phyloP scores from a whole-genome alignment of 1,284 basidiomycete species.

The Trichosporon inkin region DNA sequence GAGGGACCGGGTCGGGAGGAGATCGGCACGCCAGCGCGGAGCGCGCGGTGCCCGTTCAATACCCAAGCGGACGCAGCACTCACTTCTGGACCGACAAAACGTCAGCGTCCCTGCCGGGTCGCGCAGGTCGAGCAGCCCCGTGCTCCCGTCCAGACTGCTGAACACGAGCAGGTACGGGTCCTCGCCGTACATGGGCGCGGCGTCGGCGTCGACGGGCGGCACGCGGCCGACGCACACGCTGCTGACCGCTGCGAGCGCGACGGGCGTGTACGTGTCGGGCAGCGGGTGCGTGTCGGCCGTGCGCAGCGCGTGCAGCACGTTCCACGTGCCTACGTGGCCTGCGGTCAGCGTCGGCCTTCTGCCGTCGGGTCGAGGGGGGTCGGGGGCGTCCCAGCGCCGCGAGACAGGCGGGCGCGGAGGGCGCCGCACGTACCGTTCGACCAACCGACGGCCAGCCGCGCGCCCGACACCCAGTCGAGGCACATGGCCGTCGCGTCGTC shows the following conservation, averaged over 20 bases:
- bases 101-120: slow-evolving; percentile 28
- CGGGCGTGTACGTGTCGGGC: slow-evolving; percentile 29
- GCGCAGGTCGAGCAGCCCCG: slow-evolving; percentile 34
- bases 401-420: too few relatives aligned
- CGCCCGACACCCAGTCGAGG: slow-evolving; percentile 82
- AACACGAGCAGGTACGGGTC: slow-evolving; percentile 32
- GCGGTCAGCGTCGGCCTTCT: too few relatives aligned
- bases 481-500: slow-evolving; percentile 67
- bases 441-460: slow-evolving; percentile 69
- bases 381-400: too few relatives aligned
- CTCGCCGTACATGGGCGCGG: slow-evolving; percentile 25
- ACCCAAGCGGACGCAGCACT: too few relatives aligned
- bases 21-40: too few relatives aligned
- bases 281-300: slow-evolving; percentile 15
- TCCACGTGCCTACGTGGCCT: slow-evolving; percentile 73
- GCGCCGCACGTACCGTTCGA: slow-evolving; percentile 62
- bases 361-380: too few relatives aligned
- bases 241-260: slow-evolving; percentile 29
- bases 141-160: slow-evolving; percentile 34
- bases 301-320: slow-evolving; percentile 57
- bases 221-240: slow-evolving; percentile 27
- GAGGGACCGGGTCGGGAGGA: too few relatives aligned
- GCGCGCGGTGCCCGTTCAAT: too few relatives aligned
- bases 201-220: slow-evolving; percentile 26
- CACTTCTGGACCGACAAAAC: slow-evolving; percentile 33